A percentile compares a stretch with the other conserved stretches of the same genome.
Evolutionary conservation across 176 grass and related monocot genomes (phyloP).

Genomic region (Oryza coarctata): DNA sequence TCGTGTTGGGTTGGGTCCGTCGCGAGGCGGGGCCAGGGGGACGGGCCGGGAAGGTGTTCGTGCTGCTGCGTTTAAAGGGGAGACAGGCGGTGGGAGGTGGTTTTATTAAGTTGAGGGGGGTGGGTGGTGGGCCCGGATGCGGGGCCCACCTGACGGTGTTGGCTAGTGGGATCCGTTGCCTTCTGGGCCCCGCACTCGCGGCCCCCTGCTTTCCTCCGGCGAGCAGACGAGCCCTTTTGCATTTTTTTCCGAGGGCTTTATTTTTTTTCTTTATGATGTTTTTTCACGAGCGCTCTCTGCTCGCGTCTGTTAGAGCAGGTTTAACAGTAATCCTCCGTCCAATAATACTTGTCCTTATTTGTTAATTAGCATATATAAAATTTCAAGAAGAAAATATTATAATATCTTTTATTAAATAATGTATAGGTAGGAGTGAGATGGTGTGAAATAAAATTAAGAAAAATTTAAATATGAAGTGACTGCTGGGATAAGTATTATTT

Average conservation of each 20-base stretch:
- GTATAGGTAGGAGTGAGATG: too few species aligned
- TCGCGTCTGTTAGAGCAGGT: too few species aligned
- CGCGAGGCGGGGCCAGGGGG: constrained; percentile 4
- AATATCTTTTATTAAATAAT: too few species aligned
- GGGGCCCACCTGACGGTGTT: neutral
- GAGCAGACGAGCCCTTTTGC: neutral
- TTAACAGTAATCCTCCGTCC: too few species aligned
- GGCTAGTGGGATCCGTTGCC: constrained; percentile 19
- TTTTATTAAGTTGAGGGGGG: constrained; percentile 35
- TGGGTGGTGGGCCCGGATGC: neutral
- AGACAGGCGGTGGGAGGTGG: constrained; percentile 48
- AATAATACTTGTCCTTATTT: too few species aligned
- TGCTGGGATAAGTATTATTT: too few species aligned
- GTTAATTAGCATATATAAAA: too few species aligned
- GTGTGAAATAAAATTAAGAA: too few species aligned
- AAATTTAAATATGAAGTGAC: too few species aligned
- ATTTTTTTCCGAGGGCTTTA: neutral
- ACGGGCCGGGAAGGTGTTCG: neutral
- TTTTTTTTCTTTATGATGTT: neutral
- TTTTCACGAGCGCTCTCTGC: constrained; percentile 18
- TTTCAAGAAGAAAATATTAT: too few species aligned
- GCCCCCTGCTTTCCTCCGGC: constrained; percentile 15
- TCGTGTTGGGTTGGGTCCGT: constrained; percentile 29
- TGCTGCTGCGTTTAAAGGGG: constrained; percentile 47
- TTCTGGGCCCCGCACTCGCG: neutral